These are phyloP conservation scores for Heterobasidion occidentale DNA, from an alignment of 1,284 basidiomycete species.

Conservation along the genomic window DNA sequence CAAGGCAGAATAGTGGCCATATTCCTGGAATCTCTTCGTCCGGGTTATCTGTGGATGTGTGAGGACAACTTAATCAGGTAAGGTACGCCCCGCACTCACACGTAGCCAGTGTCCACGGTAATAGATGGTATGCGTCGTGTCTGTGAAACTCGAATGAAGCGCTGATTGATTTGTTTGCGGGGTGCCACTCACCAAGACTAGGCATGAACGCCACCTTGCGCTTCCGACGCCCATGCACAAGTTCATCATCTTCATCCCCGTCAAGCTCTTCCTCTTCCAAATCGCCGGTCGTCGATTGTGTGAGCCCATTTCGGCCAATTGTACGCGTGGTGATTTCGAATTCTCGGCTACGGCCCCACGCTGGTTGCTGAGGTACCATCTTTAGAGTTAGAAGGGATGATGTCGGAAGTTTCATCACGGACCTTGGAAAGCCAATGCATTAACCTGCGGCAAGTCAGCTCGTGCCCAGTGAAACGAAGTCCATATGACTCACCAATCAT, in stretches of 20 bases:
- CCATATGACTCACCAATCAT: slow-evolving; percentile 55
- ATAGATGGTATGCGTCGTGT: slow-evolving; percentile 80
- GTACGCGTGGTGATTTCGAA: slow-evolving; percentile 81
- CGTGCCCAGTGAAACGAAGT: not conserved
- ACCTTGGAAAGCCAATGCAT: slow-evolving; percentile 84
- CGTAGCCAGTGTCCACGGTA: slow-evolving; percentile 81
- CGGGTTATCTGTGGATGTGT: slow-evolving; percentile 57
- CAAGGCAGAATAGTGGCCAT: slow-evolving; percentile 57
- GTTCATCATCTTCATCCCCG: slow-evolving; percentile 37
- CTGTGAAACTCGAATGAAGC: slow-evolving; percentile 26
- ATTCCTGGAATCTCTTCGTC: slow-evolving; percentile 67
- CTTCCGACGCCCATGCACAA: slow-evolving; percentile 62
- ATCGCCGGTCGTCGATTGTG: slow-evolving; percentile 62
- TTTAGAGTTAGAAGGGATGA: not conserved
- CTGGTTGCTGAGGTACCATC: slow-evolving; percentile 53
- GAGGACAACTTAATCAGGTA: slow-evolving; percentile 15
- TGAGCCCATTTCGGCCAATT: slow-evolving; percentile 50
- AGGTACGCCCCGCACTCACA: slow-evolving; percentile 31
- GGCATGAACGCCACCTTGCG: slow-evolving; percentile 73
- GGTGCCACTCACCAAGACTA: slow-evolving; percentile 51
- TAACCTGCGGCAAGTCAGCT: slow-evolving; percentile 39
- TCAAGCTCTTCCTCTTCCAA: slow-evolving; percentile 68
- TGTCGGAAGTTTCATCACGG: slow-evolving; percentile 7
- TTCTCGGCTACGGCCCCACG: slow-evolving; percentile 76
- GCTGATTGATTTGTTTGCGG: slow-evolving; percentile 17